Conservation (phyloP, 257 asterid species). For the Petunia secreta region DNA sequence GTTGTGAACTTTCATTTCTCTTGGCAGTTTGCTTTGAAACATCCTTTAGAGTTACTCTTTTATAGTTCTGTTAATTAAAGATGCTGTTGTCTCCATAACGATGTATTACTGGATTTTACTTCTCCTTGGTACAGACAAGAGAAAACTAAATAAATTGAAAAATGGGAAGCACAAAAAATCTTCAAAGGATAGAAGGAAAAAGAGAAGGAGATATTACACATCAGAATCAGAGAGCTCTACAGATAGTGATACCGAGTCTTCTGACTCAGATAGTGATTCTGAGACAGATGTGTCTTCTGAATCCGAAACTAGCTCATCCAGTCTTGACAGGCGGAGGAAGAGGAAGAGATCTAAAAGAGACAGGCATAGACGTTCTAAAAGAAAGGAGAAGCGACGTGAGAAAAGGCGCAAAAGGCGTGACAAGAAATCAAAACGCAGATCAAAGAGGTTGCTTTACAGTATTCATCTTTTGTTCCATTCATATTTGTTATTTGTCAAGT, state of each 20-base stretch:
- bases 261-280: constrained; percentile 84
- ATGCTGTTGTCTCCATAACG: constrained; percentile 38
- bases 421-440: constrained; percentile 70
- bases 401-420: constrained; percentile 83
- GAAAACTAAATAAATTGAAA: constrained; percentile 47
- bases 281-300: constrained; percentile 67
- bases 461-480: not conserved
- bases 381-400: constrained; percentile 72
- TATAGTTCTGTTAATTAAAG: constrained; percentile 28
- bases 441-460: constrained; percentile 59
- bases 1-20: constrained; percentile 19
- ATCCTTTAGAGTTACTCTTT: not conserved
- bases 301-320: constrained; percentile 80
- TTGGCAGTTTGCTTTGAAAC: constrained; percentile 11
- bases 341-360: constrained; percentile 87
- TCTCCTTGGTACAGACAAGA: constrained; percentile 39
- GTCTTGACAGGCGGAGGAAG: constrained; percentile 78
- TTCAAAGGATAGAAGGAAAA: constrained; percentile 68
- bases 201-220: constrained; percentile 69
- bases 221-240: constrained; percentile 89
- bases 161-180: constrained; percentile 84
- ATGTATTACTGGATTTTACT: constrained; percentile 1
- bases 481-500: not conserved
- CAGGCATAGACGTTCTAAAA: constrained; percentile 65
- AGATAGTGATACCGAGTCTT: constrained; percentile 70